A percentile compares a stretch with the other conserved stretches of the same genome.
Evolutionary conservation across 2,329 filamentous ascomycete species (phyloP).

Genomic region (Talaromyces sp.): DNA sequence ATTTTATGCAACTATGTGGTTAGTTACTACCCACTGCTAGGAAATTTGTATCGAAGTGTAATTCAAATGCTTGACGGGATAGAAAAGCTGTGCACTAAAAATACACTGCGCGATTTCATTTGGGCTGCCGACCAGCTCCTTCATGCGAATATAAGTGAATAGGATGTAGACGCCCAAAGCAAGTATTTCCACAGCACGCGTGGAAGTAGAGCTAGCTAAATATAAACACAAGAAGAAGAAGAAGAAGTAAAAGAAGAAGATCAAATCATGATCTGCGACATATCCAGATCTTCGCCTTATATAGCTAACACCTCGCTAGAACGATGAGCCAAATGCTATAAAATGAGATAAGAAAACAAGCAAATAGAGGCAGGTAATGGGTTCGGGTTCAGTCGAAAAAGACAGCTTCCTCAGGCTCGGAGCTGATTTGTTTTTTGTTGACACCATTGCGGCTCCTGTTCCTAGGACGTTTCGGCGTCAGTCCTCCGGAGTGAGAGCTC

Average conservation of each 20-base stretch:
- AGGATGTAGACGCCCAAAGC: neutral
- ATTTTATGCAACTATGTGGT: no score
- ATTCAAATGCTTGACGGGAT: neutral
- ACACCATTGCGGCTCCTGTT: slow-evolving; percentile 27
- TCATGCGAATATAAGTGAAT: neutral
- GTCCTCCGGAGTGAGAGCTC: slow-evolving; percentile 34
- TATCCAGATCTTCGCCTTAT: neutral
- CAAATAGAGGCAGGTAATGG: neutral
- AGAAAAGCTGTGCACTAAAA: neutral
- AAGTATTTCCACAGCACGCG: neutral
- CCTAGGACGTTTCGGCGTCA: slow-evolving; percentile 33
- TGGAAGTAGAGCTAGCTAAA: neutral
- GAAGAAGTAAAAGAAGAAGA: neutral
- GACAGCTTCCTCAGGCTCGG: slow-evolving; percentile 26
- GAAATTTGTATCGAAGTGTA: neutral
- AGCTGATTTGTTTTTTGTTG: slow-evolving; percentile 32
- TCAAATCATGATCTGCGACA: neutral
- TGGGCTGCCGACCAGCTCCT: neutral
- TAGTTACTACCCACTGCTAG: no score
- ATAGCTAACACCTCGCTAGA: neutral
- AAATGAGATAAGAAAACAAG: neutral
- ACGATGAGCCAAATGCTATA: neutral
- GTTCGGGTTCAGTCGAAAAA: neutral
- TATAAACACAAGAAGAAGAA: neutral
- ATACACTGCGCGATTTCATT: neutral